A percentile compares a stretch with the other conserved stretches of the same genome.
Conservation (phyloP, 164 flowering plant species). For the Liquidambar formosana region DNA sequence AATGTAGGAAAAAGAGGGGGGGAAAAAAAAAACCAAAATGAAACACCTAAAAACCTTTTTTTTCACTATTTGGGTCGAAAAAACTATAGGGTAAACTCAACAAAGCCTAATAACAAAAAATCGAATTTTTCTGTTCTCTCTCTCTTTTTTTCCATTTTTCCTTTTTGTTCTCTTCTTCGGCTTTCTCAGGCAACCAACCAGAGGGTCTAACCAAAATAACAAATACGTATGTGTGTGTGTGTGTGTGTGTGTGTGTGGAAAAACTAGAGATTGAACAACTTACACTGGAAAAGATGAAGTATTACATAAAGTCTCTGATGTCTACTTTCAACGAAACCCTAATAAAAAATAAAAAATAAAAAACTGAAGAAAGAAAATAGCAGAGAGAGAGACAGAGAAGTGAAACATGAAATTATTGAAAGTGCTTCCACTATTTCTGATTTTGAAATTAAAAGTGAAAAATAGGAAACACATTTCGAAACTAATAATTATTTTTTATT, state of each 20-base stretch:
- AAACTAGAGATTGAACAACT: neutral
- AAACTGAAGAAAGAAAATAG: neutral
- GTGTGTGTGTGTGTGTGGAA: neutral
- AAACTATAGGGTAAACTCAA: neutral
- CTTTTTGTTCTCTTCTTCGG: no score
- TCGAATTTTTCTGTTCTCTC: no score
- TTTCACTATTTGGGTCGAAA: neutral
- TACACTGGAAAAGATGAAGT: neutral
- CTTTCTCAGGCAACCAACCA: slow-evolving; percentile 8
- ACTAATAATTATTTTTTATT: no score
- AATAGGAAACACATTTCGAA: no score
- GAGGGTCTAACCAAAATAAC: neutral
- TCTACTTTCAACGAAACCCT: neutral
- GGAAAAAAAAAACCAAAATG: no score
- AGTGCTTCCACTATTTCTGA: no score
- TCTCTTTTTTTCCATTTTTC: no score
- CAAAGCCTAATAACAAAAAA: neutral
- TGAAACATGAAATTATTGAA: no score
- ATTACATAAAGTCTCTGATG: no score
- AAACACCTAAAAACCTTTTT: no score
- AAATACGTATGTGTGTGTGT: neutral
- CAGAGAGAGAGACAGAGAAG: no score
- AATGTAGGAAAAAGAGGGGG: neutral
- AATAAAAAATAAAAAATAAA: neutral
- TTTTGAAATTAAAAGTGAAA: no score